Evolutionary conservation across 768 basidiomycete genomes (phyloP), one percentile per base, ranked within the genome.

Genomic region (Mycena vitilis): DNA sequence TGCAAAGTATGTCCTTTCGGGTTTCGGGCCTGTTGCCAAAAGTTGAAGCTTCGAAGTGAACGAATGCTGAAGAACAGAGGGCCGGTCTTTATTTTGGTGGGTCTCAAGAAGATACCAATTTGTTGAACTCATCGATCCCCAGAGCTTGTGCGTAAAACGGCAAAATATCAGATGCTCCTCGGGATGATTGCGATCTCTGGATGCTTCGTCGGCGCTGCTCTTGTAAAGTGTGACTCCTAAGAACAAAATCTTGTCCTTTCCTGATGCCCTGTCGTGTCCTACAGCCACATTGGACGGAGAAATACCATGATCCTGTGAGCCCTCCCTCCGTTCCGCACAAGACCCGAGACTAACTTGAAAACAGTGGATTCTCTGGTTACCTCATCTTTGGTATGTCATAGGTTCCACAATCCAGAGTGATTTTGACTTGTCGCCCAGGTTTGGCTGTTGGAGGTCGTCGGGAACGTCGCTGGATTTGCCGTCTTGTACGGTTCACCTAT

Each of bases 401-500:
- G 13, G 3, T 30, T 23, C 12, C 23, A 25, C 36, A 34, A 22
- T 23, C 44, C 44, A 15, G 23, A 16, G 20, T 20, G 13, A 45
- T 45, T 15, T 40, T 67, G 54, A 68, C 68, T 18, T 42, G 34
- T n/a, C n/a, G 16, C 52, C 66, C 49, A 85, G 88, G 88, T 6
- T 81, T 90, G 51, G 85, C 81, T 40, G 89, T 90, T 51, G 89
- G 90, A 83, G 74, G 88, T 92, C 57, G 89, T 86, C 20, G 81
- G 84, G 23, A 88, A 89, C 36, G 84, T 86, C 47, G 89, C 88
- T 6, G 81, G 89, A 11, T 94, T 94, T 73, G 84, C 93, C 58
- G 78, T 93, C 67, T 87, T 93, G 89, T 90, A 73, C 75, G 91
- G 89, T n/a, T n/a, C n/a, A n/a, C n/a, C n/a, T n/a, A n/a, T n/a